These are phyloP conservation scores for Polygonum aviculare DNA, from an alignment of 148 eudicot species.

Conservation along the genomic window DNA sequence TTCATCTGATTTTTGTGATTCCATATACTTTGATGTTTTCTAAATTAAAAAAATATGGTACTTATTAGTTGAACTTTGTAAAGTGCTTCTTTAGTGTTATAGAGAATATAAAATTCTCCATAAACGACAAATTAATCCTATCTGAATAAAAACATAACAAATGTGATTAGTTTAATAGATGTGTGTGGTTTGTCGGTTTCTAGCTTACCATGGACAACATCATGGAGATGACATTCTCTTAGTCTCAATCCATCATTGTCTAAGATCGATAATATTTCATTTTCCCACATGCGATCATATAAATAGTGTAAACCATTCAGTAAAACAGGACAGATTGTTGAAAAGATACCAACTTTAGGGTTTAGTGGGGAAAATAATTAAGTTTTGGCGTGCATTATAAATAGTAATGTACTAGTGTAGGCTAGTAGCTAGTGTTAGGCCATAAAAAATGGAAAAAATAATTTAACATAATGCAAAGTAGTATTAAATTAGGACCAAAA, in stretches of 20 bases:
- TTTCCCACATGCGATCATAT: not conserved
- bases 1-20: not conserved
- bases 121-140: not conserved
- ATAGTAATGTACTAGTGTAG: not conserved
- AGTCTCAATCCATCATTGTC: not conserved
- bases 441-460: too few relatives aligned
- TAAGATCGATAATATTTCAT: not conserved
- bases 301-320: not conserved
- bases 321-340: not conserved
- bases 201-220: not conserved
- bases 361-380: too few relatives aligned
- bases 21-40: not conserved
- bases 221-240: not conserved
- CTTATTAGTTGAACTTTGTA: not conserved
- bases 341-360: too few relatives aligned
- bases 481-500: too few relatives aligned
- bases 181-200: not conserved
- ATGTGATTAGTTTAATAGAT: not conserved
- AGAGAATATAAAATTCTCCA: not conserved
- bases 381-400: too few relatives aligned
- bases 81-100: conserved; percentile 6
- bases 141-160: not conserved
- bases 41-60: not conserved
- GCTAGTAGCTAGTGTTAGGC: not conserved
- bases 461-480: too few relatives aligned